Evolutionary conservation across 192 early-diverging fungal genomes (phyloP), one percentile per base, ranked within the genome.

Genomic region (Backusella liffmaniae): DNA sequence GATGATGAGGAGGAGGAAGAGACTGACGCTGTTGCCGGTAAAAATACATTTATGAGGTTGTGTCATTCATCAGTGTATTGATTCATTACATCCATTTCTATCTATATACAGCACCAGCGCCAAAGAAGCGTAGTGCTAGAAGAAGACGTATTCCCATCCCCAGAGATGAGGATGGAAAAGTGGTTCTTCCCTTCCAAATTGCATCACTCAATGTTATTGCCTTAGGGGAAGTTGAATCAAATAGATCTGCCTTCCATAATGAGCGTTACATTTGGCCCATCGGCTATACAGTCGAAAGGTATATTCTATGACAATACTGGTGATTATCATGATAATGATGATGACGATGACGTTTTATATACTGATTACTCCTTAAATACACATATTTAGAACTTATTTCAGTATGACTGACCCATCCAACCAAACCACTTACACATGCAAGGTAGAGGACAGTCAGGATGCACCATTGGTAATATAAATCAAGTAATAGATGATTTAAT

Each of bases 191-290:
- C 1, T 75, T 93, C 29, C 75, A 85, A 46, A 74, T 92, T 13
- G 94, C 92, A 6, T 79, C 89, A 13, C 80, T 92, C 7, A 92
- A 86, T 7, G 73, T 95, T 32, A 68, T 88, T 15, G 51, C 23
- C 66, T 83, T 94, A 32, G 94, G 94, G 37, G 73, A 39, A 2
- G 84, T 96, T 32, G 79, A 91, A 2, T 84, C 75, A 56, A 88
- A 92, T 74, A 83, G 85, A 12, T 59, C 84, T 59, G 76, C 82
- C 0, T 96, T 89, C 79, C 94, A 96, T 77, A 92, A 83, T 73
- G 92, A 94, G 72, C 86, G 93, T 51, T 94, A 96, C 77, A 94
- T 96, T 35, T 96, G 84, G 80, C 94, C 94, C 0, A 84, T 95
- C 16, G 94, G 94, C 18, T 96, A 93, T 80, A 86, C 78, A n/a